Conservation (phyloP, 305 asterid genomes). For the Fraxinus sp. region DNA sequence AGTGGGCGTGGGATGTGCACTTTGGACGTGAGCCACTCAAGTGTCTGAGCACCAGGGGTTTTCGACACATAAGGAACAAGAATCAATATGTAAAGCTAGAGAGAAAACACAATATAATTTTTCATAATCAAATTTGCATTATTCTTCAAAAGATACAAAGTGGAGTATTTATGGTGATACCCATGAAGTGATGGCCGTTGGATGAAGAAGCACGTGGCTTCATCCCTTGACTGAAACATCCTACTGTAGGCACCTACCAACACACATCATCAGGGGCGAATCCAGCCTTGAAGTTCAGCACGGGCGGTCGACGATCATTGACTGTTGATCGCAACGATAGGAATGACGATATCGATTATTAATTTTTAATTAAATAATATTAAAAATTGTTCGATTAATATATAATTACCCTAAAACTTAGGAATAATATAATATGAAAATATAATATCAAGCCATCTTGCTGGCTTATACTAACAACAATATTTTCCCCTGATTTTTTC, state of each 20-base stretch:
- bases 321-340: too few relatives aligned
- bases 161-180: not conserved
- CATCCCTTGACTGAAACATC: not conserved
- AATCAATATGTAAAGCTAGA: not conserved
- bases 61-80: not conserved
- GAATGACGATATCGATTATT: too few relatives aligned
- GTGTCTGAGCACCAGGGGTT: not conserved
- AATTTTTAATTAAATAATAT: too few relatives aligned
- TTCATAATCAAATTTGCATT: not conserved
- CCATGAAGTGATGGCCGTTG: not conserved
- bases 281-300: too few relatives aligned
- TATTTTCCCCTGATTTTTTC: conserved; percentile 62
- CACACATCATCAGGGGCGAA: too few relatives aligned
- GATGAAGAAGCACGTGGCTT: not conserved
- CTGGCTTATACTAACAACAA: conserved; percentile 64
- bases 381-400: too few relatives aligned
- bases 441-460: conserved; percentile 85
- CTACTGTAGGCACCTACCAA: not conserved
- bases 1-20: not conserved
- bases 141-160: not conserved
- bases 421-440: too few relatives aligned
- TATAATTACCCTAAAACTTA: too few relatives aligned
- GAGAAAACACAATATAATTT: not conserved
- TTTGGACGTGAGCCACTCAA: not conserved
- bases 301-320: too few relatives aligned